Evolutionary conservation across 2,329 filamentous ascomycete genomes (phyloP), one percentile per base, ranked within the genome.

Genomic region (Penicillium sp.): DNA sequence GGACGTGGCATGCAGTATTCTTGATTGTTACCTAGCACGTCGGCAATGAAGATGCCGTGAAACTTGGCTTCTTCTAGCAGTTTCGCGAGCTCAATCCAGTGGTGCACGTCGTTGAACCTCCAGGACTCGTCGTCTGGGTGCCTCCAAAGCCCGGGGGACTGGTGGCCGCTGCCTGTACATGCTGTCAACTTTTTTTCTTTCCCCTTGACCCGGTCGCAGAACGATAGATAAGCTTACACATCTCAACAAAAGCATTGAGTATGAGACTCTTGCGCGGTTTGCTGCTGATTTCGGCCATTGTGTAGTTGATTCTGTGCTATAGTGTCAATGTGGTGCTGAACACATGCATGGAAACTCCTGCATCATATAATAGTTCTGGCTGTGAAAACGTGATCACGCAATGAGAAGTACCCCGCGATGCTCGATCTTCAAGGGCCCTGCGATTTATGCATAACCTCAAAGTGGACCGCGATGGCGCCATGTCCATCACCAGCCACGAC

Each of bases 41-140:
- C 85, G 0, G 85, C 85, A 52, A 88, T 84, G 68, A 87, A 87
- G 35, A 87, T 84, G 11, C 82, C 83, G 54, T 87, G 83, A 61
- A 87, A 86, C 53, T 85, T 84, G 28, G 81, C 84, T 0, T 77
- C 73, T 61, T 87, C 84, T 0, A 86, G 77, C 0, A 83, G 70
- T 59, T 85, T 77, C 0, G 84, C 84, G 0, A 88, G 70, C 51
- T 82, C 76, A 0, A 81, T 77, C 84, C 85, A 88, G 59, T 86
- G 81, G 5, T 81, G 72, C 33, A 85, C 72, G 24, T 81, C 76
- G 59, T 83, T 83, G 68, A 88, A 89, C 18, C 81, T 71, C 61
- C 79, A 78, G 1, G 85, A 87, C 61, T 82, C 74, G 61, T 89
- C 85, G 16, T 83, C 75, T 1, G 85, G 86, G 62, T 89, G 85